Evolutionary conservation across 2,329 filamentous ascomycete genomes (phyloP).

Genomic region (Calonectria hawksworthii): DNA sequence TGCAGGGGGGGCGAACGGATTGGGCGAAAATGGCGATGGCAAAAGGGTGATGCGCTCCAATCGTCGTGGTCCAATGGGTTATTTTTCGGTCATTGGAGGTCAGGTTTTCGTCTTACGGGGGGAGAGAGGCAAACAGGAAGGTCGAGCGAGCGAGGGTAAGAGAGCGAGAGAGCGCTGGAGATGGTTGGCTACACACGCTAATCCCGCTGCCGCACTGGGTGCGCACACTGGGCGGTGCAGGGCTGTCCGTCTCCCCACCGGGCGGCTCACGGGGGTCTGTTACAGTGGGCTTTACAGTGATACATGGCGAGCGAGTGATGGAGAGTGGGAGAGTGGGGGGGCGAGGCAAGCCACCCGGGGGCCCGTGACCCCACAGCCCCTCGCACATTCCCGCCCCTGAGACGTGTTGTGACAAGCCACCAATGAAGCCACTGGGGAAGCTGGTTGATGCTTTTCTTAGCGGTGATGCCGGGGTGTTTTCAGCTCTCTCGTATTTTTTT

Average conservation of each 20-base stretch:
- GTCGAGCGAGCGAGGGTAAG: not conserved
- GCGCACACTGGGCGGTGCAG: not conserved
- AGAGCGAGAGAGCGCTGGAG: not conserved
- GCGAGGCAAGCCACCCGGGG: constrained; percentile 13
- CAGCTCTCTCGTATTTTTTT: not conserved
- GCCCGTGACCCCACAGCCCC: constrained; percentile 20
- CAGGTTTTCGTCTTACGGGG: not conserved
- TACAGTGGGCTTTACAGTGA: not conserved
- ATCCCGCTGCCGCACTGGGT: not conserved
- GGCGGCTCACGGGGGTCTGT: not conserved
- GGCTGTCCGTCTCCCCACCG: not conserved
- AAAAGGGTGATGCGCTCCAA: constrained; percentile 11
- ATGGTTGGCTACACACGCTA: not conserved
- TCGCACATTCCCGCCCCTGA: constrained; percentile 15
- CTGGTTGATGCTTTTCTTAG: not conserved
- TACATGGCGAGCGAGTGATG: not conserved
- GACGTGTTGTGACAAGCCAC: not conserved
- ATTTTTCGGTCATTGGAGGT: not conserved
- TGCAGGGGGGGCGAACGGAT: not conserved
- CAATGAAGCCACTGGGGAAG: not conserved
- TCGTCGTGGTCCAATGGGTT: constrained; percentile 18
- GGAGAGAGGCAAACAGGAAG: not conserved
- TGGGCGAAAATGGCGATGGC: not conserved
- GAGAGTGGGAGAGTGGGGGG: not conserved
- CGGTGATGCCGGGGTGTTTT: not conserved